A percentile compares a stretch with the other conserved stretches of the same genome.
These are phyloP conservation scores for Hymenoscyphus scutula DNA, from an alignment of 2,329 filamentous ascomycete species.

Conservation along the genomic window DNA sequence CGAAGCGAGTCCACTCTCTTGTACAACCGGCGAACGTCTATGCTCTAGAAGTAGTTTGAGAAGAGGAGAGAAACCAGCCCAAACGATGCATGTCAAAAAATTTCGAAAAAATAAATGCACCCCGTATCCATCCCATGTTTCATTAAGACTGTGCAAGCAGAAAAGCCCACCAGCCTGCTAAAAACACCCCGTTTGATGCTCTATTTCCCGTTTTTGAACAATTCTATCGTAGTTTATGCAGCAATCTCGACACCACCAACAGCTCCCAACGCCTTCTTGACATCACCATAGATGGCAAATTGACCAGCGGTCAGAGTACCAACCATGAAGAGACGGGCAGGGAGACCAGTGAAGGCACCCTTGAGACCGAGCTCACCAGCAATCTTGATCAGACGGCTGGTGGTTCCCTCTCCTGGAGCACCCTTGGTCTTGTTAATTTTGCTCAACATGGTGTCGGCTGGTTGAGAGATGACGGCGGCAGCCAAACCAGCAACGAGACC, in stretches of 20 bases:
- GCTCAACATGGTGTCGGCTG: constrained; percentile 88
- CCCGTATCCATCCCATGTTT: constrained; percentile 15
- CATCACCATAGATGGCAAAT: constrained; percentile 83
- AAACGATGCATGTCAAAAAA: constrained; percentile 28
- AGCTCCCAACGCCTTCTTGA: constrained; percentile 69
- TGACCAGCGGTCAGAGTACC: constrained; percentile 71
- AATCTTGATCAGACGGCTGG: constrained; percentile 81
- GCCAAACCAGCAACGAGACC: constrained; percentile 81
- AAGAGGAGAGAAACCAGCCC: constrained; percentile 26
- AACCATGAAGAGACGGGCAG: constrained; percentile 71
- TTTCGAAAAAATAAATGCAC: constrained; percentile 13
- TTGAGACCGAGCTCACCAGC: constrained; percentile 78
- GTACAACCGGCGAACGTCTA: constrained; percentile 26
- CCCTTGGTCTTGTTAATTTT: constrained; percentile 97
- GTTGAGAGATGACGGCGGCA: constrained; percentile 82
- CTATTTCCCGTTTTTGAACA: constrained; percentile 11
- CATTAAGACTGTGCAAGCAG: constrained; percentile 14
- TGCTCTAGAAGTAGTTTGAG: constrained; percentile 24
- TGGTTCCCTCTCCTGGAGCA: constrained; percentile 79
- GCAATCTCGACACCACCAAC: constrained; percentile 73
- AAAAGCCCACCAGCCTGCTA: constrained; percentile 15
- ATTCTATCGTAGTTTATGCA: constrained; percentile 34
- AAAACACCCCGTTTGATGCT: constrained; percentile 6
- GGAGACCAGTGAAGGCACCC: constrained; percentile 78
- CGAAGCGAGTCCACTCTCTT: constrained; percentile 12